Evolutionary conservation across 768 basidiomycete species (phyloP), one percentile per base, ranked within the genome.

Genomic region (Phlegmacium glaucopus): DNA sequence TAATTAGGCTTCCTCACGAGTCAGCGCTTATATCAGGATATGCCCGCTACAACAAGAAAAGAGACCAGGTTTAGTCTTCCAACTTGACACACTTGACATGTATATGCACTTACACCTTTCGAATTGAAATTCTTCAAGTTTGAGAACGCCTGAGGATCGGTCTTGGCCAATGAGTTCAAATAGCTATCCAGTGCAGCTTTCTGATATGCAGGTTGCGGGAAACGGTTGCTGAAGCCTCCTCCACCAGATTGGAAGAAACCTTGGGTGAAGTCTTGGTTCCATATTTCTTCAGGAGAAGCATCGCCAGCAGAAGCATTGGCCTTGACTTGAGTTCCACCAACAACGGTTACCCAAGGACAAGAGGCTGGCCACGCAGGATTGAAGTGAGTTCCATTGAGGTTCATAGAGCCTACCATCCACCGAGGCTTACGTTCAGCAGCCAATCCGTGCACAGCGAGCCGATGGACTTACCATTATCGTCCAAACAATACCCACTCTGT

Each of bases 11-110:
- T 12, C 52, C 55, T 36, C 48, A 67, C 63, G 74, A 76, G 27
- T 79, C 77, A 1, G 75, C 78, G 34, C 76, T 70, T 18, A 79
- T 47, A 56, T 79, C 78, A 7, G 78, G 77, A 57, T 60, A 78
- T 9, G 66, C 77, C 12, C 77, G 71, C 34, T 66, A 67, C 65
- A 44, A 49, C 10, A n/a, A 48, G 16, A 17, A 36, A 16, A 30
- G 12, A 10, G 12, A 15, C n/a, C 16, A 42, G 30, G 13, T 28
- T 13, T 29, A 30, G 30, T 18, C 13, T 13, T 30, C 29, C 9
- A 13, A 29, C 6, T 22, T 3, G 25, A n/a, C 17, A 29, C 13
- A 8, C 22, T 38, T 25, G 36, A 18, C 28, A 30, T 40, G 29
- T 6, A 12, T 28, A 25, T 16, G 26, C 13, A 55, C 63, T 16